Evolutionary conservation across 805 yeast species (phyloP).

Genomic region (Candida broadrunensis): DNA sequence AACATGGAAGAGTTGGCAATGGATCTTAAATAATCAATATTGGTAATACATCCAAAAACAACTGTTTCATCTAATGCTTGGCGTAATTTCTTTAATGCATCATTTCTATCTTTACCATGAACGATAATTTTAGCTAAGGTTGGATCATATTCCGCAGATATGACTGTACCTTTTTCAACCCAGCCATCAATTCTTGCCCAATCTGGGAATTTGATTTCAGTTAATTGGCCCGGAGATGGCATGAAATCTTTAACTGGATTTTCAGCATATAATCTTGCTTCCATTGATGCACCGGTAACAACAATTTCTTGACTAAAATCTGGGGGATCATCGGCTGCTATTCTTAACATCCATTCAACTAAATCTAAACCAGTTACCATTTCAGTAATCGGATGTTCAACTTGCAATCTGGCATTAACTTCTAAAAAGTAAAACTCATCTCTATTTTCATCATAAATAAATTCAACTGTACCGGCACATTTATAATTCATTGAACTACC

Average conservation of each 20-base stretch:
- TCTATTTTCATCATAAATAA: slow-evolving; percentile 79
- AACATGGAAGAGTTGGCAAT: slow-evolving; percentile 85
- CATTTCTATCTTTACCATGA: slow-evolving; percentile 84
- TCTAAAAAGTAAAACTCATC: slow-evolving; percentile 93
- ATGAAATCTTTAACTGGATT: slow-evolving; percentile 92
- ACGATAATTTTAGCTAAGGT: slow-evolving; percentile 95
- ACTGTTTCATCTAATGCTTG: slow-evolving; percentile 83
- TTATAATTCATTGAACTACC: slow-evolving; percentile 84
- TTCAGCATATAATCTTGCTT: slow-evolving; percentile 94
- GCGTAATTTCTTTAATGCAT: slow-evolving; percentile 74
- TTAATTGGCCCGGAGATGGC: slow-evolving; percentile 95
- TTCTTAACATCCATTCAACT: slow-evolving; percentile 94
- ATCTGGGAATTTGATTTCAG: slow-evolving; percentile 78
- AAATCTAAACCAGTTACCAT: slow-evolving; percentile 91
- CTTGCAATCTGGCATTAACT: slow-evolving; percentile 95
- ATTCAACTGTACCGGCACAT: slow-evolving; percentile 98
- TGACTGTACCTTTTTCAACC: slow-evolving; percentile 83
- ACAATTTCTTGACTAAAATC: slow-evolving; percentile 59
- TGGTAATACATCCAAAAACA: slow-evolving; percentile 84
- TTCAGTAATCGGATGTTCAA: slow-evolving; percentile 97
- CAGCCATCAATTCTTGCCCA: slow-evolving; percentile 96
- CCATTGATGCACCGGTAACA: slow-evolving; percentile 89
- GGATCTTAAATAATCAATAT: slow-evolving; percentile 83
- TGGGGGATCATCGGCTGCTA: slow-evolving; percentile 89
- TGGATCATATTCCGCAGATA: slow-evolving; percentile 94